Evolutionary conservation across 768 basidiomycete genomes (phyloP).

Genomic region (Leccinum sublutescens): DNA sequence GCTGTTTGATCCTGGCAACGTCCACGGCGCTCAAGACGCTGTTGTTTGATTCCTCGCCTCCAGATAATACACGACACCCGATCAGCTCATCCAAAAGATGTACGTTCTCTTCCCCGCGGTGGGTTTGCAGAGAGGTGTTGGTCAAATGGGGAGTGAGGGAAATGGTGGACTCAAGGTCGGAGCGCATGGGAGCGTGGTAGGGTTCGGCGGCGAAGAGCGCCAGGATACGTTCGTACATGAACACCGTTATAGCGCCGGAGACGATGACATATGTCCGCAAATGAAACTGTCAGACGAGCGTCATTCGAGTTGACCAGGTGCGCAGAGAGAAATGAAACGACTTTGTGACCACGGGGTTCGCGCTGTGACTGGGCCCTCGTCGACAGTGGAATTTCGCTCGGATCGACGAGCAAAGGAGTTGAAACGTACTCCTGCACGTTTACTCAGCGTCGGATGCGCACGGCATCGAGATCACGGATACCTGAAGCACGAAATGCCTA

Average conservation of each 20-base stretch:
- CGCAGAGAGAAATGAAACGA: constrained; percentile 29
- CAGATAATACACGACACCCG: constrained; percentile 55
- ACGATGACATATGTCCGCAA: constrained; percentile 85
- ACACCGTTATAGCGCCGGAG: constrained; percentile 74
- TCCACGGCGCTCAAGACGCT: constrained; percentile 30
- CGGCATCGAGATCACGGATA: constrained; percentile 28
- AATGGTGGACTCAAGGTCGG: constrained; percentile 24
- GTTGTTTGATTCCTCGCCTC: constrained; percentile 22
- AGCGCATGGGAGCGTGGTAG: constrained; percentile 50
- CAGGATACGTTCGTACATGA: constrained; percentile 77
- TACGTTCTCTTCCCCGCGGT: constrained; percentile 67
- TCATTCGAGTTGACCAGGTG: constrained; percentile 10
- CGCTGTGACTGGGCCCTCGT: constrained; percentile 10
- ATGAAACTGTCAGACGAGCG: constrained; percentile 68
- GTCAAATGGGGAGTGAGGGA: constrained; percentile 76
- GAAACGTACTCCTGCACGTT: constrained; percentile 75
- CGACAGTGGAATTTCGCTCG: constrained; percentile 41
- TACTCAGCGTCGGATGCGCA: constrained; percentile 4
- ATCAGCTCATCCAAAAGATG: constrained; percentile 77
- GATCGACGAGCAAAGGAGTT: constrained; percentile 76
- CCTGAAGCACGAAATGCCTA: constrained; percentile 96
- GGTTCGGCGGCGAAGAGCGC: constrained; percentile 83
- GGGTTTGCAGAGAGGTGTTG: constrained; percentile 83
- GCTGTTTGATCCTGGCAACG: constrained; percentile 51
- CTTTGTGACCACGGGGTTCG: constrained; percentile 56